Base-by-base conservation (phyloP, 2,329 filamentous ascomycete species). In the Fusarium sp. region DNA sequence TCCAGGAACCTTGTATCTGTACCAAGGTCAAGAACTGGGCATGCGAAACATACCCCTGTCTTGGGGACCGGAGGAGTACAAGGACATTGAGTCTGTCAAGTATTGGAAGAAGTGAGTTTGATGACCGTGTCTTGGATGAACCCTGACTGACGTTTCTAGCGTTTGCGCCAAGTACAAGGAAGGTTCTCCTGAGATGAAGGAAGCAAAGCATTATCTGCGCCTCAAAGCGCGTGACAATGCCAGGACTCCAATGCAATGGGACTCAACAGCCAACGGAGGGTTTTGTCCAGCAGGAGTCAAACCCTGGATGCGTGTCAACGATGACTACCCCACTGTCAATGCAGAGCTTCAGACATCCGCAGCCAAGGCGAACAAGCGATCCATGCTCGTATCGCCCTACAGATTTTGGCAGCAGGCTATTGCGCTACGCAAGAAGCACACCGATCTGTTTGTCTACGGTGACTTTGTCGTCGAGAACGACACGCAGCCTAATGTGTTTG, bases 21-120 rank as follows among this genome's bases (percentile, higher is more conserved):
- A 91, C 74, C 89, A 92, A 73, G 90, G 90, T 27, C 88, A 92
- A 74, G 90, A 92, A 72, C 83, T 91, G 11, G 90, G 88, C 3
- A 87, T 88, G 79, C 81, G 87, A 16, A 91, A 91, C 69, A 82
- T 88, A 6, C 88, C 90, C 0, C 79, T 79, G 8, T 80, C 82
- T 0, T 88, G 88, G 83, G 83, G 83, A 22, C 87, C 91, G 8
- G 86, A 91, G 55, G 89, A 83, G 45, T 83, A 83, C 62, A 77
- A 82, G 8, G 80, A 85, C 58, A 80, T 85, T 8, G 79, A 83
- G 51, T 62, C 86, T 77, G 6, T 80, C 5, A 11, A n/a, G 9
- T 60, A 58, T n/a, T 58, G 43, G 30, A 46, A 60, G 8, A 58
- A 58, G 58, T 58, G 41, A 47, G 58, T 54, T 24, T 18, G n/a